Conservation (phyloP, 257 asterid species). For the Fraxinus americana region DNA sequence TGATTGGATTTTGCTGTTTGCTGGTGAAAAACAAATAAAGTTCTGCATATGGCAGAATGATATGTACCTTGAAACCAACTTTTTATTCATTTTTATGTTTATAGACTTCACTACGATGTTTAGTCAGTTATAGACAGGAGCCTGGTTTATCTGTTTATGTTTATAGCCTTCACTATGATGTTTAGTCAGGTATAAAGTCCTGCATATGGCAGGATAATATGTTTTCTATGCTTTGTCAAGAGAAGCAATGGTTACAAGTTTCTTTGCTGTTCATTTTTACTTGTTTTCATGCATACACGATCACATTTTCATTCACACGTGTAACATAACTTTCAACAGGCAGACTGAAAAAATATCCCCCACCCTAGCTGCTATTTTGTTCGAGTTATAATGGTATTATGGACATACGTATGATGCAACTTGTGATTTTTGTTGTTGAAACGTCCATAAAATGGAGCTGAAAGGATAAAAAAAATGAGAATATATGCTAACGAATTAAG, state of each 20-base stretch:
- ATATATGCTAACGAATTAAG: not conserved
- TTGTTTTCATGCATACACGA: not conserved
- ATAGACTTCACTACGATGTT: not conserved
- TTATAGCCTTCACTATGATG: not conserved
- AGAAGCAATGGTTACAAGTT: not conserved
- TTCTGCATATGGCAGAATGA: not conserved
- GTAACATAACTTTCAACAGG: not conserved
- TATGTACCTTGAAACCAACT: not conserved
- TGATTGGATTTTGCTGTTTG: not conserved
- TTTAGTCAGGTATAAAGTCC: conserved; percentile 4
- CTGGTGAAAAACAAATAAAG: not conserved
- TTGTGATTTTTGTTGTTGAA: conserved; percentile 1
- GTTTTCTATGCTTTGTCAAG: not conserved
- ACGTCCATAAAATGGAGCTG: not conserved
- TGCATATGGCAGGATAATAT: not conserved
- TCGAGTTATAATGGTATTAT: not conserved
- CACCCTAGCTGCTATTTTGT: not conserved
- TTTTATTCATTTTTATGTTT: not conserved
- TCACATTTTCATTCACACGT: not conserved
- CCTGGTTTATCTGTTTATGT: not conserved
- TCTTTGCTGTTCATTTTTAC: not conserved
- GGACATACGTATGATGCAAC: not conserved
- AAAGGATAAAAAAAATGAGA: not conserved
- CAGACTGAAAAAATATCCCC: not conserved
- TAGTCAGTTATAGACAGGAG: not conserved